Conservation (phyloP, 1,139 yeast genomes). For the Kluyveromyces sp. region DNA sequence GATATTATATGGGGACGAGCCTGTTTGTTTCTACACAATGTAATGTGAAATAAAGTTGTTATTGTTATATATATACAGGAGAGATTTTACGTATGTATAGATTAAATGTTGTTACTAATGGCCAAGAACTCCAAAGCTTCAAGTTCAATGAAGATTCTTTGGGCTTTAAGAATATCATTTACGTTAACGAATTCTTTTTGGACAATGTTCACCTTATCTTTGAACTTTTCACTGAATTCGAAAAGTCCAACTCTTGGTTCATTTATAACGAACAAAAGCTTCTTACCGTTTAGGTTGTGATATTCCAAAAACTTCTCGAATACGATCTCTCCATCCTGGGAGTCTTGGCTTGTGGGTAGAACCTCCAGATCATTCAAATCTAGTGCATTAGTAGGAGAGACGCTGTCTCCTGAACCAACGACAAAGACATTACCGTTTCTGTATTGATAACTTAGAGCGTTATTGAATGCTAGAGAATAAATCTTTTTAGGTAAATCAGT, state of each 20-base stretch:
- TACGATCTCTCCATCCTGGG: conserved; percentile 40
- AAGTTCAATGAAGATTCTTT: conserved; percentile 66
- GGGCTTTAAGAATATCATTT: conserved; percentile 75
- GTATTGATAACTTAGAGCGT: conserved; percentile 77
- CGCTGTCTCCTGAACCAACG: conserved; percentile 46
- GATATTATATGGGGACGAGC: no score
- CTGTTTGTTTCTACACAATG: no score
- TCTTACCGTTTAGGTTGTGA: conserved; percentile 48
- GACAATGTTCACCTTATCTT: conserved; percentile 54
- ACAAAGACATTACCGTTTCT: conserved; percentile 64
- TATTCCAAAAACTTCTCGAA: conserved; percentile 51
- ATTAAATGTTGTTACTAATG: conserved; percentile 12
- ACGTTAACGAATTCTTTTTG: conserved; percentile 77
- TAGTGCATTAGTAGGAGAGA: conserved; percentile 21
- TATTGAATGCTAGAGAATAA: conserved; percentile 66
- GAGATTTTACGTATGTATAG: not conserved
- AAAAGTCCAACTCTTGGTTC: conserved; percentile 29
- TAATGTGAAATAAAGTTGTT: no score
- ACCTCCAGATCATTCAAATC: conserved; percentile 22
- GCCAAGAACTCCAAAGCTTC: conserved; percentile 56
- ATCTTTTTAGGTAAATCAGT: conserved; percentile 72
- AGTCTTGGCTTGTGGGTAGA: conserved; percentile 32
- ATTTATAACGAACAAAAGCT: conserved; percentile 53
- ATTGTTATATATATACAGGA: not conserved
- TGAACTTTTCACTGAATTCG: conserved; percentile 35